Percentiles rank a stretch among this genome's conserved stretches.
These are phyloP conservation scores for Termitomyces sp. DNA, from an alignment of 768 basidiomycete genomes.

Conservation along the genomic window DNA sequence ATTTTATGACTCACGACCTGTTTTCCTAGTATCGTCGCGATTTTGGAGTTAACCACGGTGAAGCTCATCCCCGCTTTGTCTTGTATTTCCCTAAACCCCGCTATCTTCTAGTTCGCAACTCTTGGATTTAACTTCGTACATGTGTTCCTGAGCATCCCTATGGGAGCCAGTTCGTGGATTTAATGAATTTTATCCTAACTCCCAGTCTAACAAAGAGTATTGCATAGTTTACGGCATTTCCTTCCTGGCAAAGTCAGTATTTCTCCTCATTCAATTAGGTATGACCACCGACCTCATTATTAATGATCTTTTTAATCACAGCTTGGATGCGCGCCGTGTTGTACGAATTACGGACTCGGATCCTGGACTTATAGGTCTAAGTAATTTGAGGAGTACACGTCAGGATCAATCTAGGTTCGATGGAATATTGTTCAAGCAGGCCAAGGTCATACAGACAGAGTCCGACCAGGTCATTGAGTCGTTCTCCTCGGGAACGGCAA, in stretches of 20 bases:
- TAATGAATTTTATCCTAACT: neutral
- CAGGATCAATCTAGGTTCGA: neutral
- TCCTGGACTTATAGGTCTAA: neutral
- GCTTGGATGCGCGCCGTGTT: conserved; percentile 2
- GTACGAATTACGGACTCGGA: neutral
- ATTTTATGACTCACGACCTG: neutral
- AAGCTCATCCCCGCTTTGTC: neutral
- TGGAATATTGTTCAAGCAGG: neutral
- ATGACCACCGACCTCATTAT: too few relatives aligned
- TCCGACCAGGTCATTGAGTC: too few relatives aligned
- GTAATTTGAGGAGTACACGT: neutral
- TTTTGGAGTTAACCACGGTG: neutral
- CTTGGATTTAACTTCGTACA: neutral
- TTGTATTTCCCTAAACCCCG: neutral
- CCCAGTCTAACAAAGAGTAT: neutral
- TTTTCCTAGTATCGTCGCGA: neutral
- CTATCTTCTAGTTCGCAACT: neutral
- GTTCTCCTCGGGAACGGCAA: too few relatives aligned
- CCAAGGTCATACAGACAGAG: too few relatives aligned
- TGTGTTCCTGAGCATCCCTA: neutral
- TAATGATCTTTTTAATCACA: neutral
- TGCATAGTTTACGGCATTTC: neutral
- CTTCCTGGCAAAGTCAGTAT: conserved; percentile 1
- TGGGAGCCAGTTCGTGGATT: neutral
- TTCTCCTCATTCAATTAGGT: neutral